Conservation (phyloP, 2,329 filamentous ascomycete species). For the Sclerotinia glacialis region DNA sequence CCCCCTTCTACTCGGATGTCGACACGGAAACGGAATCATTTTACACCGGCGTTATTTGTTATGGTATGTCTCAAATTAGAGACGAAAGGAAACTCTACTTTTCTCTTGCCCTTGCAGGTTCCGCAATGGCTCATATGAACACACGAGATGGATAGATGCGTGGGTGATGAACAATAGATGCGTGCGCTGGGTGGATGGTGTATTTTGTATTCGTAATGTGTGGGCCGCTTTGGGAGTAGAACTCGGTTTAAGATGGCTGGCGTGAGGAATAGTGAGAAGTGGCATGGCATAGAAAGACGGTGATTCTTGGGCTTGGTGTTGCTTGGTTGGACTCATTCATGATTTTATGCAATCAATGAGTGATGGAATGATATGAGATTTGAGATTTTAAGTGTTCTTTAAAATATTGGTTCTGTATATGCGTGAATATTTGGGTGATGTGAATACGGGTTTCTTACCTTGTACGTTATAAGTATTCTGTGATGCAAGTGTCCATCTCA, state of each 20-base stretch:
- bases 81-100: conserved; percentile 2
- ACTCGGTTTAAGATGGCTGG: not conserved
- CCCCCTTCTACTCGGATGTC: not conserved
- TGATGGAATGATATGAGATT: conserved; percentile 13
- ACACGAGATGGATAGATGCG: conserved; percentile 1
- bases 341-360: conserved; percentile 1
- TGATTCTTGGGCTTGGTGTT: not conserved
- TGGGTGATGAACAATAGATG: not conserved
- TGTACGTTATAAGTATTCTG: not conserved
- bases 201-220: conserved; percentile 1
- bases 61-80: conserved; percentile 1
- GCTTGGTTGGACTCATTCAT: conserved; percentile 3
- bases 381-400: conserved; percentile 8
- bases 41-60: conserved; percentile 15
- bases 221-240: no score
- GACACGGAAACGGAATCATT: conserved; percentile 13
- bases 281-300: conserved; percentile 1
- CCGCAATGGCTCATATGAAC: not conserved
- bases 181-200: not conserved
- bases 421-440: not conserved
- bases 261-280: not conserved
- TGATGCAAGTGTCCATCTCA: not conserved
- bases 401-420: not conserved
- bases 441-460: not conserved
- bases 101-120: not conserved